A percentile compares a stretch with the other conserved stretches of the same genome.
Conservation (phyloP, 2,329 filamentous ascomycete genomes). For the Delphinella strobiligena region DNA sequence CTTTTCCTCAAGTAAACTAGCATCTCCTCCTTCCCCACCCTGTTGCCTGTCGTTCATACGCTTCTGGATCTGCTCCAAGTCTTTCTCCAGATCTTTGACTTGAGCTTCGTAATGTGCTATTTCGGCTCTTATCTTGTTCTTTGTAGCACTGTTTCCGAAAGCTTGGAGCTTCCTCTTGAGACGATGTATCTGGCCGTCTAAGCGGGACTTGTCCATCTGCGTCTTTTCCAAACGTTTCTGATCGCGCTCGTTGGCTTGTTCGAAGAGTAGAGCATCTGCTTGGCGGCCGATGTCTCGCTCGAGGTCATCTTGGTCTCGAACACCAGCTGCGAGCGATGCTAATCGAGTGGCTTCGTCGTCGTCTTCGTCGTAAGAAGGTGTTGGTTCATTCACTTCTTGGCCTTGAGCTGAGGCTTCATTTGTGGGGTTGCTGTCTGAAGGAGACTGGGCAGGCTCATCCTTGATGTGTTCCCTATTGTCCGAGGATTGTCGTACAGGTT, state of each 20-base stretch:
- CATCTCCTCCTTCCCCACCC: conserved; percentile 34
- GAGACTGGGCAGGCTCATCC: no score
- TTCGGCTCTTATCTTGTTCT: conserved; percentile 50
- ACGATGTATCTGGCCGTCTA: conserved; percentile 53
- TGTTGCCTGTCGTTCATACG: conserved; percentile 67
- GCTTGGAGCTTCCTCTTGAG: conserved; percentile 45
- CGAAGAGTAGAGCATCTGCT: conserved; percentile 47
- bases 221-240: conserved; percentile 50
- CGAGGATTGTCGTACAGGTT: no score
- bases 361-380: conserved; percentile 14
- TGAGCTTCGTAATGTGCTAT: conserved; percentile 54
- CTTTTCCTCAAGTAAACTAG: conserved; percentile 30
- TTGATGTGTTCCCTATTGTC: no score
- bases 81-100: conserved; percentile 52
- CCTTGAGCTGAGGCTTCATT: no score
- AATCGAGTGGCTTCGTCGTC: conserved; percentile 30
- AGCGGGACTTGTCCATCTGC: conserved; percentile 39
- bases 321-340: conserved; percentile 25
- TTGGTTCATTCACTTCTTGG: background rate
- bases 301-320: conserved; percentile 79
- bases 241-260: conserved; percentile 53
- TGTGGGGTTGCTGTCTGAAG: no score
- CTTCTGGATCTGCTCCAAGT: conserved; percentile 67
- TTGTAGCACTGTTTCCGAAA: conserved; percentile 41
- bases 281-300: conserved; percentile 71